Evolutionary conservation across 345 rosid genomes (phyloP), one percentile per base, ranked within the genome.

Genomic region (Boechera retrofracta): DNA sequence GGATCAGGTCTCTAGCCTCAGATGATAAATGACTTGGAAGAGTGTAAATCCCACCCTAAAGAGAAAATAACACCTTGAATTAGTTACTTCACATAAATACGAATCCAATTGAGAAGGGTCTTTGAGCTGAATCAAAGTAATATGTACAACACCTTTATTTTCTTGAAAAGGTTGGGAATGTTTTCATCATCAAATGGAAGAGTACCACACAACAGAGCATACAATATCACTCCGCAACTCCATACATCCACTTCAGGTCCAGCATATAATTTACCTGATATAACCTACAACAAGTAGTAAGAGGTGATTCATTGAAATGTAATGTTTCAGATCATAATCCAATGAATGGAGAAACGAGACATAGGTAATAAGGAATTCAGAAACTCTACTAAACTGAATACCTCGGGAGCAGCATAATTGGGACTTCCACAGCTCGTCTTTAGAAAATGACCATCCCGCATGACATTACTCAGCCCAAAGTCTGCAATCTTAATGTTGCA

Each of bases 231-330:
- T 38, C 99, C 99, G 51, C 99, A 95, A 79, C 99, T 95, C 99
- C 99, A 95, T 18, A 95, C 97, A 84, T 95, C 99, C 69, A 92
- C 92, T 85, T 95, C 99, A 61, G 98, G 96, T 41, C 99, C 99
- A 69, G 96, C 89, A 76, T 95, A 95, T 76, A 88, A 79, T 72
- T 89, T 92, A 67, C 94, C 96, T 56, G 97, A 92, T 66, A 93
- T 85, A 67, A 95, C 97, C 99, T 95, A 78, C 28, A 77, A 69
- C 56, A 69, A 7, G 59, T 35, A 10, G 41, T 7, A 36, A 56
- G 4, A 71, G 36, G 69, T 60, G 73, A 57, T 49, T 47, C 26
- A 11, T 18, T 42, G 26, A 35, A 16, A 12, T 26, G 7, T 4
- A 26, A 53, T 16, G 26, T 42, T 12, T 7, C 18, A 0, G n/a